Evolutionary conservation across 2,329 filamentous ascomycete genomes (phyloP).

Genomic region (Penicillium paneum): DNA sequence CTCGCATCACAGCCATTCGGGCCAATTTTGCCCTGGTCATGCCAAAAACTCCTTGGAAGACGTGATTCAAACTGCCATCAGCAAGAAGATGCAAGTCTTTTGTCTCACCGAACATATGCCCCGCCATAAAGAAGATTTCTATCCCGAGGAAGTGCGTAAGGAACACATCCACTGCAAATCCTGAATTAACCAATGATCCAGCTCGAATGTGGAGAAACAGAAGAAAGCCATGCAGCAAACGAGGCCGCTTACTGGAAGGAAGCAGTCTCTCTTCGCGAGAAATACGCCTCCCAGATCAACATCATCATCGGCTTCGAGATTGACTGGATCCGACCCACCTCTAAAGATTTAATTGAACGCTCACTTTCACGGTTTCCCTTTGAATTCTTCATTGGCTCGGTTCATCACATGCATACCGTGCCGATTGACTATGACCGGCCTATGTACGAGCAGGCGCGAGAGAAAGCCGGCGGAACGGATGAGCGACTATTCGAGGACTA

Average conservation of each 20-base stretch:
- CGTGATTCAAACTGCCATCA: constrained; percentile 74
- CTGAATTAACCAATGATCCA: constrained; percentile 8
- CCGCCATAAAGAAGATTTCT: constrained; percentile 72
- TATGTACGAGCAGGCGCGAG: constrained; percentile 64
- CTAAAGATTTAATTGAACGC: constrained; percentile 57
- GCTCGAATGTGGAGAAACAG: constrained; percentile 34
- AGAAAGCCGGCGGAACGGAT: constrained; percentile 59
- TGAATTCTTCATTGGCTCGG: constrained; percentile 88
- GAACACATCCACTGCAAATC: neutral
- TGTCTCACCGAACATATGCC: constrained; percentile 96
- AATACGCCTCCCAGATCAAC: constrained; percentile 68
- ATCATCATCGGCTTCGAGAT: constrained; percentile 88
- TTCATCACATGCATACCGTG: constrained; percentile 82
- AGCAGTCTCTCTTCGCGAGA: constrained; percentile 66
- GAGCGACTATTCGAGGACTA: constrained; percentile 76
- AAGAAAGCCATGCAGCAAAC: constrained; percentile 45
- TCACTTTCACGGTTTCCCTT: constrained; percentile 62
- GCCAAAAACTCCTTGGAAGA: constrained; percentile 81
- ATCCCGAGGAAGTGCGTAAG: constrained; percentile 75
- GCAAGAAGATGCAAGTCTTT: constrained; percentile 74
- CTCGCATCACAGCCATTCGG: constrained; percentile 96
- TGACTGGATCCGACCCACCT: constrained; percentile 79
- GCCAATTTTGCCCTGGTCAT: constrained; percentile 91
- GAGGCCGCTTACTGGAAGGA: constrained; percentile 67
- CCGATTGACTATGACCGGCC: constrained; percentile 82